phyloP scores from a whole-genome alignment of 2,329 filamentous ascomycete species.

The Microsporum audouinii region DNA sequence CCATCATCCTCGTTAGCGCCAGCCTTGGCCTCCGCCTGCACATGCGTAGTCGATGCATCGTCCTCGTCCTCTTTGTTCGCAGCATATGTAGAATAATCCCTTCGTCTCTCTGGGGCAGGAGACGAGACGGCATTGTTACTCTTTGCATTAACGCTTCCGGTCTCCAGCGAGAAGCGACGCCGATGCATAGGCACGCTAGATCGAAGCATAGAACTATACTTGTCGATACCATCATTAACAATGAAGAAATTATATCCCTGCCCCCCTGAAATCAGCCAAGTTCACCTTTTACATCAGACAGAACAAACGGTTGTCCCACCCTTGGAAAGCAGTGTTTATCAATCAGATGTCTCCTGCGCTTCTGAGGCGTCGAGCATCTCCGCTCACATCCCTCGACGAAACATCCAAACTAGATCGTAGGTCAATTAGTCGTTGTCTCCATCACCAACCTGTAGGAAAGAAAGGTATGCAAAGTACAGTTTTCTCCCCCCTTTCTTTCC shows the following conservation, averaged over 20 bases:
- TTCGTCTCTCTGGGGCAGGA: conserved; percentile 15
- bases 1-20: conserved; percentile 14
- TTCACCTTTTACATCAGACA: not conserved
- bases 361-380: conserved; percentile 70
- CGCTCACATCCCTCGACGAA: conserved; percentile 82
- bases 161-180: conserved; percentile 24
- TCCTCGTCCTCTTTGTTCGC: not conserved
- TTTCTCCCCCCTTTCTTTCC: conserved; percentile 69
- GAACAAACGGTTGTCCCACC: conserved; percentile 21
- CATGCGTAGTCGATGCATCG: not conserved
- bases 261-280: not conserved
- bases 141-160: not conserved
- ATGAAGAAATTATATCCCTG: conserved; percentile 76
- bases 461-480: conserved; percentile 44
- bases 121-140: not conserved
- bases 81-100: conserved; percentile 9
- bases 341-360: conserved; percentile 76
- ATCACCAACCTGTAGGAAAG: not conserved
- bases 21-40: not conserved
- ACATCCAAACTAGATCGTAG: conserved; percentile 57
- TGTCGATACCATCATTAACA: conserved; percentile 81
- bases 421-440: not conserved
- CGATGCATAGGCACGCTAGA: conserved; percentile 23
- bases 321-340: conserved; percentile 89
- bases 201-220: conserved; percentile 63